A percentile compares a stretch with the other conserved stretches of the same genome.
Conservation (phyloP, 768 basidiomycete species). For the Lentinula guzmanii region DNA sequence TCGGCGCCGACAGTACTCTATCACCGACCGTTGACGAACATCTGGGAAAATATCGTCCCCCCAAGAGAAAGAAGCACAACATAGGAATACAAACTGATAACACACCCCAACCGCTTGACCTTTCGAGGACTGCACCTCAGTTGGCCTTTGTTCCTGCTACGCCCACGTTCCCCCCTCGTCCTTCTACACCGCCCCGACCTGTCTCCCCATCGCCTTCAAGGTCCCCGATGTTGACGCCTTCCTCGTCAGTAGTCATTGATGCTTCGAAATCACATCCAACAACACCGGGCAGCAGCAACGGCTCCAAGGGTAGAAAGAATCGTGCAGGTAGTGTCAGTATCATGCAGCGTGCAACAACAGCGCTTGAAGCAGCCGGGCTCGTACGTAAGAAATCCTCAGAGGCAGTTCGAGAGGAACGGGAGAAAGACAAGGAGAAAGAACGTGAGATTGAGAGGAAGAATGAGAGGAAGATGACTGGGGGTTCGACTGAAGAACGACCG, state of each 20-base stretch:
- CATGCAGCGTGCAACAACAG: conserved; percentile 92
- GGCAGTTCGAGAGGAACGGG: conserved; percentile 58
- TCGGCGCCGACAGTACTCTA: conserved; percentile 6
- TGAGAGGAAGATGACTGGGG: conserved; percentile 35
- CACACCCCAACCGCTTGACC: conserved; percentile 26
- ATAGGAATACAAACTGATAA: conserved; percentile 15
- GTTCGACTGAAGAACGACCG: conserved; percentile 45
- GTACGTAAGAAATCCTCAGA: conserved; percentile 81
- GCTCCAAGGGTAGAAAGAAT: conserved; percentile 55
- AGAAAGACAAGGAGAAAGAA: conserved; percentile 35
- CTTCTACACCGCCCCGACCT: conserved; percentile 50
- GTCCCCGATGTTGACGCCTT: conserved; percentile 55
- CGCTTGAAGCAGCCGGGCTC: conserved; percentile 78
- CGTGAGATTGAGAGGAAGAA: conserved; percentile 36
- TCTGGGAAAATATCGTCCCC: conserved; percentile 14
- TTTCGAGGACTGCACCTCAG: conserved; percentile 43
- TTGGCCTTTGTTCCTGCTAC: conserved; percentile 76
- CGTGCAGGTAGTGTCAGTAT: conserved; percentile 91
- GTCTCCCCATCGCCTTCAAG: conserved; percentile 29
- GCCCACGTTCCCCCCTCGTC: conserved; percentile 46
- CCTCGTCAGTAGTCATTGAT: conserved; percentile 37
- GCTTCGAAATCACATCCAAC: conserved; percentile 60
- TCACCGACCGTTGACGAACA: conserved; percentile 13
- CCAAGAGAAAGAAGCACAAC: conserved; percentile 16
- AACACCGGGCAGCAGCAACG: conserved; percentile 57